Base-by-base conservation (phyloP, 2,329 filamentous ascomycete species). In the Diaporthe citriasiana region DNA sequence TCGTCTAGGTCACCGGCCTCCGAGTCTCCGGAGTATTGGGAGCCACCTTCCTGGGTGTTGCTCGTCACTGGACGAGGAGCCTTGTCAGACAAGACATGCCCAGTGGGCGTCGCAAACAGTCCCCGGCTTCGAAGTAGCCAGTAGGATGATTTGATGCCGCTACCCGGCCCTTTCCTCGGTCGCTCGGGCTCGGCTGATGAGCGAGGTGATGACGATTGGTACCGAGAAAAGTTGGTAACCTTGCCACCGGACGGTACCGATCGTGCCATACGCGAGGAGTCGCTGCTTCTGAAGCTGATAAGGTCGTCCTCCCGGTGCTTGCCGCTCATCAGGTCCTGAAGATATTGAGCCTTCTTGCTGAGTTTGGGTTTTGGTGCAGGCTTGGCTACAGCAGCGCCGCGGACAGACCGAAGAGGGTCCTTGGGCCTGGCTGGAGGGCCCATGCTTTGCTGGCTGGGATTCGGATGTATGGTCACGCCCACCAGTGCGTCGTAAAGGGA, bases 201-300 rank as follows among this genome's bases (percentile, higher is more conserved):
- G 45, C 70, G 70, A 65, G 75, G 73, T 10, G 73, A 74, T 13
- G 75, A 73, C 12, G 73, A 74, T n/a, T 76, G 75, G 35, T 75
- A 76, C 38, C 65, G 72, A 13, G 70, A 68, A 33, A 76, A 76
- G 45, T 76, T 76, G n/a, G 75, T 76, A 35, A 71, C 42, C 30
- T 76, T 76, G n/a, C 50, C 60, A 33, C 65, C 40, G 4, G 59
- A 35, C 25, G 75, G 59, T 15, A 70, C 38, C 25, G 75, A 76
- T 38, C 72, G 73, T 50, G 73, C 70, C 30, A 75, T 69, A 4
- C 74, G 74, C 30, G 74, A 75, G 27, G 72, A 74, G 19, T 70
- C 74, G 74, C 74, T 75, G 66, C 73, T 71, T 47, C 55, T 73
- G 59, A 76, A 74, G 47, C 75, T 76, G 38, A 74, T 70, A n/a